Conservation (phyloP, 208 protist species). For the Leishmania martiniquensis region DNA sequence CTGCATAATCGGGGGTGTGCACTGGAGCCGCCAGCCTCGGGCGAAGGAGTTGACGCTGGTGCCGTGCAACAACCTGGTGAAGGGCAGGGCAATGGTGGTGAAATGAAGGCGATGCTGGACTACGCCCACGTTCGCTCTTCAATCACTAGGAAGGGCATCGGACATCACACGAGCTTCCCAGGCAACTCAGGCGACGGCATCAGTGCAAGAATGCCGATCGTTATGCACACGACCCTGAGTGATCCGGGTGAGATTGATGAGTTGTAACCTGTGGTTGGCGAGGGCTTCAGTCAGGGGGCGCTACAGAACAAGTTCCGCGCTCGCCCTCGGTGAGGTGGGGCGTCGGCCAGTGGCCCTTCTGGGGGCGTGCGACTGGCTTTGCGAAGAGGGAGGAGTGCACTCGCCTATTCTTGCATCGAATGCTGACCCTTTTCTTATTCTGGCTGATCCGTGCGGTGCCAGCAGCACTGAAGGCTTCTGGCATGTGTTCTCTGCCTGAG, state of each 20-base stretch:
- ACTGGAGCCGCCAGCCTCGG: slow-evolving; percentile 25
- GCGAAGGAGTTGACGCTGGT: slow-evolving; percentile 46
- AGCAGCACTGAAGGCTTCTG: too few species aligned
- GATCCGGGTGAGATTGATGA: slow-evolving; percentile 27
- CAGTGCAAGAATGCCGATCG: too few species aligned
- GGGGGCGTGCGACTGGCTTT: slow-evolving; percentile 37
- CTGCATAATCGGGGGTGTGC: slow-evolving; percentile 46
- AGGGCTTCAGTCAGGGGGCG: slow-evolving; percentile 60
- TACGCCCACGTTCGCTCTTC: too few species aligned
- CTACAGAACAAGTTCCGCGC: slow-evolving; percentile 39
- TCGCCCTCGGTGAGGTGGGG: slow-evolving; percentile 41
- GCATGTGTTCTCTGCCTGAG: slow-evolving; percentile 35
- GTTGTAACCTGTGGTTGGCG: slow-evolving; percentile 39
- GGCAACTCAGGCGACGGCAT: too few species aligned
- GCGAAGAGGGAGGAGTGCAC: too few species aligned
- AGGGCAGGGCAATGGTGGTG: slow-evolving; percentile 48
- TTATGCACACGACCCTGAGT: slow-evolving; percentile 29
- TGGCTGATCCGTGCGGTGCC: too few species aligned
- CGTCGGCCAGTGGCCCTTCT: slow-evolving; percentile 35
- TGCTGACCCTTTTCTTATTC: too few species aligned
- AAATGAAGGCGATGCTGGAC: slow-evolving; percentile 42
- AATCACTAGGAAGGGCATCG: too few species aligned
- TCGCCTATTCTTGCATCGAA: too few species aligned
- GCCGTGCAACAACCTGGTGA: slow-evolving; percentile 58
- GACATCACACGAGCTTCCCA: too few species aligned